Evolutionary conservation across 441 rosid genomes (phyloP), one percentile per base, ranked within the genome.

Genomic region (Sinapis alba): DNA sequence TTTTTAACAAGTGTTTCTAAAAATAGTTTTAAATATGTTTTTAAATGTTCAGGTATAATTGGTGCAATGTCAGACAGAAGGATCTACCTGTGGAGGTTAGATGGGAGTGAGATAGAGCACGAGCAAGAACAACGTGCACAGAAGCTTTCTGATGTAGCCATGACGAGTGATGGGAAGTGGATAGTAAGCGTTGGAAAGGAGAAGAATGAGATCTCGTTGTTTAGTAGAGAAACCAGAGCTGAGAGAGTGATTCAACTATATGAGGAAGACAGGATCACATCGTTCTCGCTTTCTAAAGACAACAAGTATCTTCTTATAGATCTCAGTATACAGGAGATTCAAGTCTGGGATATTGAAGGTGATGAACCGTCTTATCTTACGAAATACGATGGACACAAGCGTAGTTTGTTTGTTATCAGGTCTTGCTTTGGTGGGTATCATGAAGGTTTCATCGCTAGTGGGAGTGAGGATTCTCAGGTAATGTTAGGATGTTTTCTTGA

Each of bases 251-350:
- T 91, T n/a, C 80, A 79, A 75, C 51, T 41, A 12, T 3, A 34
- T 2, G 91, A 82, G 73, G 75, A 78, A 57, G 87, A 88, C 73
- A 77, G 75, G n/a, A 80, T 89, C 61, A 89, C 89, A n/a, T 89
- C 97, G 0, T 91, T 53, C 82, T 83, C 92, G 3, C 78, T 91
- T 75, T 91, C 97, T 2, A 73, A 72, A 67, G 92, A 91, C 75
- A 83, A 74, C 72, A 84, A 65, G 56, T 79, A 74, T 82, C 73
- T 91, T 71, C 82, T 91, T 58, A 86, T 85, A 20, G 41, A 59
- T 16, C 64, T 59, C 41, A 3, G 2, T 9, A 26, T 13, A 6
- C 20, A 68, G 27, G n/a, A 28, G 62, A 53, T 51, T 9, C 7
- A 20, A 3, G 4, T 32, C 8, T 68, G 47, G 60, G 3, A 9